Evolutionary conservation across 169 alveolate genomes (phyloP).

Genomic region (Plasmodium knowlesi): DNA sequence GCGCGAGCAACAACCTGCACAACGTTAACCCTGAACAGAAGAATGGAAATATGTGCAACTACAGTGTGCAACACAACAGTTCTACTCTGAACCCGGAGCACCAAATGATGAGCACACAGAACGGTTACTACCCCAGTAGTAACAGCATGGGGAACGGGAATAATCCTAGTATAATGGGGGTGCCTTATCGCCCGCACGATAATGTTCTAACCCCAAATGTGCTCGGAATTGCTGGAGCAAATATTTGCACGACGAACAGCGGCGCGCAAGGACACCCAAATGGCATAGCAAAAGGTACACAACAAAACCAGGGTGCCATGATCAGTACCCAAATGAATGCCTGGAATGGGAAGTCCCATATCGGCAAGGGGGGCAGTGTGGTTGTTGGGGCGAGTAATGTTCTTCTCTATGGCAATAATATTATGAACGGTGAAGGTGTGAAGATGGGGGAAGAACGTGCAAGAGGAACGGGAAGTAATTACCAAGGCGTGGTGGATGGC

Average conservation of each 20-base stretch:
- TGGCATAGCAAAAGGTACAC: background rate
- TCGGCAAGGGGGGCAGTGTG: background rate
- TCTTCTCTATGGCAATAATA: background rate
- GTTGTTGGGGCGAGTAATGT: background rate
- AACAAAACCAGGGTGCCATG: background rate
- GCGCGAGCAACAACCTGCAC: background rate
- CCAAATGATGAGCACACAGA: background rate
- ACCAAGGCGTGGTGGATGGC: background rate
- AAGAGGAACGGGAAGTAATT: background rate
- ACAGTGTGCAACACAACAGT: background rate
- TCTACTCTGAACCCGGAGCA: background rate
- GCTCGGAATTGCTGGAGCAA: background rate
- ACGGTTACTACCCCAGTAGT: background rate
- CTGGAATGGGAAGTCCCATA: background rate
- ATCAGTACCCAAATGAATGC: background rate
- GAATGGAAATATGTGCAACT: background rate
- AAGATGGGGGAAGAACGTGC: background rate
- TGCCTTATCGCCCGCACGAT: background rate
- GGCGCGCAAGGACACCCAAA: background rate
- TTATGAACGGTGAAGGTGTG: background rate
- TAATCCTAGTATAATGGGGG: background rate
- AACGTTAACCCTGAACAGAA: background rate
- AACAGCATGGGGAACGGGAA: background rate
- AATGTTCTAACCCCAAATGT: background rate
- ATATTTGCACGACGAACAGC: background rate